phyloP scores from a whole-genome alignment of 495 filamentous ascomycete species.

The Penicillium ucsense region DNA sequence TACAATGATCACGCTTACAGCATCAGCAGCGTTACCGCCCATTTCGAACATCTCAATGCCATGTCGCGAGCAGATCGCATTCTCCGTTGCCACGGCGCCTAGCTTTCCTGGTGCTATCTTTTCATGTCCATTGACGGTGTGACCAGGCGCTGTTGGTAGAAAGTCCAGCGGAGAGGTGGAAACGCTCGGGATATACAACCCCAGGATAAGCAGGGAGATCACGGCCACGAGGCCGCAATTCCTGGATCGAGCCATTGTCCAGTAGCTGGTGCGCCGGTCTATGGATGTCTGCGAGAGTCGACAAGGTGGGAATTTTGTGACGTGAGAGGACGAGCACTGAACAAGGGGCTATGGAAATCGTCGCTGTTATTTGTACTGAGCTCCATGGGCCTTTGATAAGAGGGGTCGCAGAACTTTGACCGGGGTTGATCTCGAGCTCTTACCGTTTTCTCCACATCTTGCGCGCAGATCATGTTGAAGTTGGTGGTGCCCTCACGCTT shows the following conservation, averaged over 20 bases:
- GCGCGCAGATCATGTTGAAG: constrained; percentile 3
- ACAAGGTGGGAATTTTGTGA: too few species aligned
- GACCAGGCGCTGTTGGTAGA: not conserved
- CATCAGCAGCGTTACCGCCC: constrained; percentile 71
- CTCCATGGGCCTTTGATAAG: too few species aligned
- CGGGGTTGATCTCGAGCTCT: not conserved
- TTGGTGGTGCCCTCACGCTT: not conserved
- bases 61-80: constrained; percentile 61
- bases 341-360: not conserved
- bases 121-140: not conserved
- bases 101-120: constrained; percentile 28
- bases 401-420: constrained; percentile 1
- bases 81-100: constrained; percentile 78
- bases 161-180: constrained; percentile 16
- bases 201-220: constrained; percentile 14
- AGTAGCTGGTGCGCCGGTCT: not conserved
- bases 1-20: constrained; percentile 26
- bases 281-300: not conserved
- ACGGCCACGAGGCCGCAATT: constrained; percentile 13
- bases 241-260: constrained; percentile 8
- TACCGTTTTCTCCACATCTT: constrained; percentile 33
- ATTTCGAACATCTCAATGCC: constrained; percentile 59
- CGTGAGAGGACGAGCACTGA: too few species aligned
- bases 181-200: constrained; percentile 14
- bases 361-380: not conserved